A percentile compares a stretch with the other conserved stretches of the same genome.
Evolutionary conservation across 768 basidiomycete species (phyloP).

Genomic region (Cystofilobasidium ferigula): DNA sequence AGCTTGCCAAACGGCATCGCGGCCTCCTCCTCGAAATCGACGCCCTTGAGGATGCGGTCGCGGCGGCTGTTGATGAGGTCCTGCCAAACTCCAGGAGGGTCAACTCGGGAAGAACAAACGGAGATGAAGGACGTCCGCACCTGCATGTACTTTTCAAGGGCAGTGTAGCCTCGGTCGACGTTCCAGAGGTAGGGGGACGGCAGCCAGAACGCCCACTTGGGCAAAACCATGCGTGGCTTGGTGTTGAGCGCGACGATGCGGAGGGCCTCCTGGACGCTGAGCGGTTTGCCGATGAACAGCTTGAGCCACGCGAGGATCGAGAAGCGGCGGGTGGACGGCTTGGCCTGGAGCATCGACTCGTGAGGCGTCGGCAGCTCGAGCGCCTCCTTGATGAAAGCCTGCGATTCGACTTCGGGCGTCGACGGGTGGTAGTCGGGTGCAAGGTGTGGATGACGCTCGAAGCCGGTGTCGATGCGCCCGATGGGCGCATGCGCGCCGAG

Average conservation of each 20-base stretch:
- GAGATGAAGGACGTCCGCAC: constrained; percentile 5
- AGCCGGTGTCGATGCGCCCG: background rate
- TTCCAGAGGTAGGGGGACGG: constrained; percentile 4
- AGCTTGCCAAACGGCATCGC: background rate
- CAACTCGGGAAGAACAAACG: constrained; percentile 19
- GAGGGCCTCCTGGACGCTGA: constrained; percentile 26
- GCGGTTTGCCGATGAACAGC: background rate
- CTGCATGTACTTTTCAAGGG: constrained; percentile 13
- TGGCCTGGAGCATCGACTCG: background rate
- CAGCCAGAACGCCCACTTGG: constrained; percentile 18
- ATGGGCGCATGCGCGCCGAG: background rate
- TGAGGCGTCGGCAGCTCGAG: background rate
- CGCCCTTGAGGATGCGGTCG: background rate
- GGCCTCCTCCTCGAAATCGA: constrained; percentile 11
- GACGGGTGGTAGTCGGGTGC: background rate
- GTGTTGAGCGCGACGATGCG: constrained; percentile 25
- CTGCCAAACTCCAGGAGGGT: background rate
- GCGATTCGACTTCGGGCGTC: background rate
- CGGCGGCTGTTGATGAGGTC: constrained; percentile 9
- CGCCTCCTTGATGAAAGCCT: background rate
- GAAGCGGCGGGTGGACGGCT: background rate
- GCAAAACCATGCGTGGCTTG: constrained; percentile 15
- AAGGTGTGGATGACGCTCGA: background rate
- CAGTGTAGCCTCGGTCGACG: constrained; percentile 21
- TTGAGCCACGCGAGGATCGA: background rate